Percentiles rank a stretch among this genome's conserved stretches.
Evolutionary conservation across 768 basidiomycete genomes (phyloP).

Genomic region (Boletus fagicola): DNA sequence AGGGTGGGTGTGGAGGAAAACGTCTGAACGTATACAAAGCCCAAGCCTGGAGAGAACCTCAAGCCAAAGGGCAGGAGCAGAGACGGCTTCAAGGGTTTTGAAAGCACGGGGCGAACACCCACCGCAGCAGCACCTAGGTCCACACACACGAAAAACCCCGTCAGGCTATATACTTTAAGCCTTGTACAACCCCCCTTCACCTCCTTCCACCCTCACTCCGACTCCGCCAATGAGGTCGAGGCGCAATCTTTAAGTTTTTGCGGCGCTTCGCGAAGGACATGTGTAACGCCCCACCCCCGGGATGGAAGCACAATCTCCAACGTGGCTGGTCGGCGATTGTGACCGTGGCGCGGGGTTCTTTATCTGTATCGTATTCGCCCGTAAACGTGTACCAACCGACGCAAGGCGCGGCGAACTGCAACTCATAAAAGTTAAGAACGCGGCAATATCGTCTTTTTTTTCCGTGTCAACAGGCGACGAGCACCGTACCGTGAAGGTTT

Average conservation of each 20-base stretch:
- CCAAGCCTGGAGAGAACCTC: not conserved
- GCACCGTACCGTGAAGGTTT: not conserved
- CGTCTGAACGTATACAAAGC: not conserved
- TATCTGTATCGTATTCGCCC: not conserved
- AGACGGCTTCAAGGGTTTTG: not conserved
- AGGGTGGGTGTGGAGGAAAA: not conserved
- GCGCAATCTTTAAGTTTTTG: slow-evolving; percentile 15
- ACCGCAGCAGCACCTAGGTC: not conserved
- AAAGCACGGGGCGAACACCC: not conserved
- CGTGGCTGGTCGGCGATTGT: not conserved
- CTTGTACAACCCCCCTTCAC: not conserved
- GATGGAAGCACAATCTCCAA: slow-evolving; percentile 22
- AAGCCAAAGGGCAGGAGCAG: not conserved
- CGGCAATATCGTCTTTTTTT: not conserved
- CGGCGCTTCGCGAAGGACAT: slow-evolving; percentile 12
- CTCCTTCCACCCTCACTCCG: slow-evolving; percentile 21
- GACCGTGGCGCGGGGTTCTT: not conserved
- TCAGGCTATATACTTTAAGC: slow-evolving; percentile 20
- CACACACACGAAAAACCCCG: slow-evolving; percentile 1
- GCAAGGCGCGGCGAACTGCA: slow-evolving; percentile 6
- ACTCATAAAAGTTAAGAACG: not conserved
- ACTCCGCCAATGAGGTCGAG: slow-evolving; percentile 18
- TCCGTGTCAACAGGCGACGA: not conserved
- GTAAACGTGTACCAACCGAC: not conserved
- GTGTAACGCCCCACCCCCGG: not conserved